Evolutionary conservation across 2,329 filamentous ascomycete genomes (phyloP).

Genomic region (Ambrosiella cleistominuta): DNA sequence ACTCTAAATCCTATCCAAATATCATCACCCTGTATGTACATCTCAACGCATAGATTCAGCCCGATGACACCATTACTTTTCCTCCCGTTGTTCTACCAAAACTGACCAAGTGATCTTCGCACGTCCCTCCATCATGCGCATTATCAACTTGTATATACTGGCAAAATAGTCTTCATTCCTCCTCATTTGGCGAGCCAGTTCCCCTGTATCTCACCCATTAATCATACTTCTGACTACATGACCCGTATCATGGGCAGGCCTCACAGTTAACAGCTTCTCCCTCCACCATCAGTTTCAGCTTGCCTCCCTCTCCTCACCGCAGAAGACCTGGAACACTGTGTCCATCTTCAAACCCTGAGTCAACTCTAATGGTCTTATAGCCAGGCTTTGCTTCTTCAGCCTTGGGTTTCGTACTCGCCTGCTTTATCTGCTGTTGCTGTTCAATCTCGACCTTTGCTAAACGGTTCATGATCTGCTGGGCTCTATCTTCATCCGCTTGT

Average conservation of each 20-base stretch:
- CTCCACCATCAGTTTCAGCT: too few relatives aligned
- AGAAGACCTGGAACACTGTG: not conserved
- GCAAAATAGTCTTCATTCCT: too few relatives aligned
- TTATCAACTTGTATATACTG: too few relatives aligned
- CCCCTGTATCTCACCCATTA: too few relatives aligned
- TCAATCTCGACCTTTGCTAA: conserved; percentile 30
- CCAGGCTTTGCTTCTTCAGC: not conserved
- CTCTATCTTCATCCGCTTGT: not conserved
- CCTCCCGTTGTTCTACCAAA: too few relatives aligned
- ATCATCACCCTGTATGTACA: not conserved
- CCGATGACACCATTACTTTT: not conserved
- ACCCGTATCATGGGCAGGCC: too few relatives aligned
- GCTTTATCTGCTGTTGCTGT: not conserved
- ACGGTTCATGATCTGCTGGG: not conserved
- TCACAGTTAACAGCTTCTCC: too few relatives aligned
- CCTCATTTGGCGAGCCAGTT: too few relatives aligned
- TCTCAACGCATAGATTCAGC: not conserved
- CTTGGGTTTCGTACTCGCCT: not conserved
- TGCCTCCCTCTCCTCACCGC: too few relatives aligned
- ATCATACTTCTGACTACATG: too few relatives aligned
- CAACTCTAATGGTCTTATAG: conserved; percentile 7
- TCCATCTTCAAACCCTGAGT: conserved; percentile 8
- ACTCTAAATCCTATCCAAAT: not conserved
- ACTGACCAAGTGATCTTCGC: too few relatives aligned
- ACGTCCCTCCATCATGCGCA: too few relatives aligned